Evolutionary conservation across 164 flowering plant species (phyloP).

Genomic region (Amborella trichopoda): DNA sequence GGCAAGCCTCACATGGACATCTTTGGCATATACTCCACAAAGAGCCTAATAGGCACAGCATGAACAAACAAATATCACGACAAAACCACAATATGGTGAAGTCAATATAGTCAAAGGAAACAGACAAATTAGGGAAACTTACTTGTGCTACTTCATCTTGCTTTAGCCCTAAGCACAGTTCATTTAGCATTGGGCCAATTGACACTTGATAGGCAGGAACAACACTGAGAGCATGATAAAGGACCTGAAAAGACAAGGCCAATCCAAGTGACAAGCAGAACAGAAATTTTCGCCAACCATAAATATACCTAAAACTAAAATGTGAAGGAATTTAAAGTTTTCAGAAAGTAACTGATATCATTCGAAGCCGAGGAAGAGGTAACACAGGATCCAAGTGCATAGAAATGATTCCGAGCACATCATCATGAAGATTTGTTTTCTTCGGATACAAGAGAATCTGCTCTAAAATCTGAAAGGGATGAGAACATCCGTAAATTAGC

Average conservation of each 20-base stretch:
- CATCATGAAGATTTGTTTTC: constrained; percentile 87
- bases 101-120: background rate
- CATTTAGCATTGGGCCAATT: constrained; percentile 81
- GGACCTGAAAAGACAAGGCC: constrained; percentile 42
- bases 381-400: constrained; percentile 87
- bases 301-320: too few species aligned
- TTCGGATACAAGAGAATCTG: constrained; percentile 64
- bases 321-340: background rate
- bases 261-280: background rate
- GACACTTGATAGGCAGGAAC: constrained; percentile 79
- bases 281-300: too few species aligned
- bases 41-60: constrained; percentile 46
- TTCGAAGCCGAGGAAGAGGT: constrained; percentile 87
- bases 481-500: too few species aligned
- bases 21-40: constrained; percentile 82
- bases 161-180: constrained; percentile 81
- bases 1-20: constrained; percentile 87
- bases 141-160: constrained; percentile 81
- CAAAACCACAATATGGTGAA: background rate
- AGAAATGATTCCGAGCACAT: constrained; percentile 68
- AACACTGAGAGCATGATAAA: constrained; percentile 86
- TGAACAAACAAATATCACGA: background rate
- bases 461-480: constrained; percentile 64
- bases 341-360: constrained; percentile 66
- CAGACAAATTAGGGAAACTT: constrained; percentile 9